Conservation (phyloP, 2,329 filamentous ascomycete species). For the Neophaeococcomyces mojaviensis region DNA sequence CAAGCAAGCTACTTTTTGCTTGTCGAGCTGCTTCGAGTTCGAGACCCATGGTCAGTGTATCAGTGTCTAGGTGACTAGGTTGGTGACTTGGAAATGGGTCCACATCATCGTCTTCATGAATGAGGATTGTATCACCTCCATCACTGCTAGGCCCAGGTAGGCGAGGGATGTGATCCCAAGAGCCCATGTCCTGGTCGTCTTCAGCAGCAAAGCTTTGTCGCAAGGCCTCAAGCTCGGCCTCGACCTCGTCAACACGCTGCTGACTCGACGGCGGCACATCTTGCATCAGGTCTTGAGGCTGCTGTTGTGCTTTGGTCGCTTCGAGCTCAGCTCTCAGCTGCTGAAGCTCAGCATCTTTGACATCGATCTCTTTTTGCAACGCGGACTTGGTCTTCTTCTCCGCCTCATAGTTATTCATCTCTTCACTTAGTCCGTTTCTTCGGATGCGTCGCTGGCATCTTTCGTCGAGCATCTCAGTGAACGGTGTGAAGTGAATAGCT, state of each 20-base stretch:
- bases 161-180: slow-evolving; percentile 9
- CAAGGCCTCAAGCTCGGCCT: slow-evolving; percentile 23
- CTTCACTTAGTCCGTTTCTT: slow-evolving; percentile 39
- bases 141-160: slow-evolving; percentile 6
- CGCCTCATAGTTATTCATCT: slow-evolving; percentile 37
- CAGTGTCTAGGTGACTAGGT: slow-evolving; percentile 17
- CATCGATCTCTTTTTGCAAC: slow-evolving; percentile 22
- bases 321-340: slow-evolving; percentile 24
- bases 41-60: slow-evolving; percentile 26
- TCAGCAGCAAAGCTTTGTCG: slow-evolving; percentile 18
- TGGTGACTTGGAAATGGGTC: slow-evolving; percentile 19
- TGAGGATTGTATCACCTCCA: slow-evolving; percentile 18
- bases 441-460: slow-evolving; percentile 37
- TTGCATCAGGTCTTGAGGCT: slow-evolving; percentile 12
- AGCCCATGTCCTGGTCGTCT: slow-evolving; percentile 5
- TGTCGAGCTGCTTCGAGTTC: slow-evolving; percentile 34
- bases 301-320: slow-evolving; percentile 17
- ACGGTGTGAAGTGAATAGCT: slow-evolving; percentile 38
- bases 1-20: slow-evolving; percentile 34
- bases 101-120: slow-evolving; percentile 20
- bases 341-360: slow-evolving; percentile 27
- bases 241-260: slow-evolving; percentile 21
- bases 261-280: slow-evolving; percentile 12
- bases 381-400: slow-evolving; percentile 29
- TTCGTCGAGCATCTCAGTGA: slow-evolving; percentile 36